Percentiles rank a stretch among this genome's conserved stretches.
Evolutionary conservation across 495 filamentous ascomycete species (phyloP).

Genomic region (Penicillium nucicola): DNA sequence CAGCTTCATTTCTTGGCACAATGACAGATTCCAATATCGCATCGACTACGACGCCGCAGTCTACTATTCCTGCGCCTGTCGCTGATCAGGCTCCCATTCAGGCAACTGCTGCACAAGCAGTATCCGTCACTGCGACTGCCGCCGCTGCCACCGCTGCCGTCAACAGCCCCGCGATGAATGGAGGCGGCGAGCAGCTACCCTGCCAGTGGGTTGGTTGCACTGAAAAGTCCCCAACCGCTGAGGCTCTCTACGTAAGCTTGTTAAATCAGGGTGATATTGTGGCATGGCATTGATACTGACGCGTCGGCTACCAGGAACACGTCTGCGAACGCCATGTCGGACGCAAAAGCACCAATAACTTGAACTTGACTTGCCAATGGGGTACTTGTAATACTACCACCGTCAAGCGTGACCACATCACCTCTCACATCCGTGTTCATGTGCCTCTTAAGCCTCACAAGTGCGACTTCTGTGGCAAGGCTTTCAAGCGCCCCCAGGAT

Average conservation of each 20-base stretch:
- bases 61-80: conserved; percentile 26
- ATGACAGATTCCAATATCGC: conserved; percentile 24
- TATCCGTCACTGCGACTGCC: conserved; percentile 36
- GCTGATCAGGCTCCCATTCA: conserved; percentile 25
- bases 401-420: conserved; percentile 99
- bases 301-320: conserved; percentile 65
- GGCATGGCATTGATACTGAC: not conserved
- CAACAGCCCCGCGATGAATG: conserved; percentile 36
- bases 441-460: conserved; percentile 98
- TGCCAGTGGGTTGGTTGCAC: conserved; percentile 88
- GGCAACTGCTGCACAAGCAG: conserved; percentile 15
- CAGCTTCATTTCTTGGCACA: conserved; percentile 28
- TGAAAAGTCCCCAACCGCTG: conserved; percentile 75
- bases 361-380: conserved; percentile 97
- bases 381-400: conserved; percentile 93
- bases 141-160: conserved; percentile 45
- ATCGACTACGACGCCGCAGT: conserved; percentile 19
- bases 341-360: conserved; percentile 97
- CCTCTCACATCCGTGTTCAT: conserved; percentile 97
- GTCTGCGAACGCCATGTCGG: conserved; percentile 98
- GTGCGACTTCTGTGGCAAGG: conserved; percentile 97
- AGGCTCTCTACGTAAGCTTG: conserved; percentile 83
- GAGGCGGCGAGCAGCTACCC: conserved; percentile 55
- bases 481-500: conserved; percentile 98
- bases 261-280: not conserved